Base-by-base conservation (phyloP, 2,329 filamentous ascomycete species). In the Akanthomyces uredinophilus region DNA sequence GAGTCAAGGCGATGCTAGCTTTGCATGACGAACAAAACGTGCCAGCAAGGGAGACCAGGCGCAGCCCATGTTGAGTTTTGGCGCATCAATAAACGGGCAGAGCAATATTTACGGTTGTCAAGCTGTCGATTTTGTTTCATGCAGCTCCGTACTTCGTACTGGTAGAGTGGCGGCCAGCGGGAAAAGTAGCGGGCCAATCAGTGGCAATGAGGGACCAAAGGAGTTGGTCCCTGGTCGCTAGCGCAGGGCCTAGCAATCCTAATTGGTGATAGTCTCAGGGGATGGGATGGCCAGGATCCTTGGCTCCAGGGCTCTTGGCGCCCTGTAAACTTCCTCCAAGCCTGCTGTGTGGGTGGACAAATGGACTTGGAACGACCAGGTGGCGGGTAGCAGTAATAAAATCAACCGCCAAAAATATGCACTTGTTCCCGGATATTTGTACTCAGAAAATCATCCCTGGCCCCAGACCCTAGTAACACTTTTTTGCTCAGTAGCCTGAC, bases 91-190 rank as follows among this genome's bases (percentile, higher is more conserved):
- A n/a, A n/a, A n/a, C n/a, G n/a, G 32, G n/a, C 37, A 60, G 46
- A 53, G 49, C 39, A 52, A 47, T 35, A 16, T 39, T 39, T 43
- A 47, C 47, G 41, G 41, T 41, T 60, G 58, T 60, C 39, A 41
- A 60, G 41, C 32, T 60, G 58, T 60, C 39, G 49, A 60, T 46
- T 50, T 60, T 54, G 58, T 53, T 60, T 60, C 58, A 60, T 60
- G 49, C 58, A 54, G 39, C 37, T 41, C 46, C 27, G 24, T 47
- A n/a, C n/a, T n/a, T n/a, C n/a, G n/a, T n/a, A n/a, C n/a, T n/a
- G n/a, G n/a, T n/a, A 18, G 39, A 49, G 44, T 43, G 37, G 39
- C 49, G 41, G 37, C n/a, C 37, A 51, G 27, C 27, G 6, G 27
- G 27, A 29, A 29, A 29, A 29, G 47, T n/a, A 32, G 49, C 47